Evolutionary conservation across 306 rosid species (phyloP), one percentile per base, ranked within the genome.

Genomic region (Pachyrhizus erosus): DNA sequence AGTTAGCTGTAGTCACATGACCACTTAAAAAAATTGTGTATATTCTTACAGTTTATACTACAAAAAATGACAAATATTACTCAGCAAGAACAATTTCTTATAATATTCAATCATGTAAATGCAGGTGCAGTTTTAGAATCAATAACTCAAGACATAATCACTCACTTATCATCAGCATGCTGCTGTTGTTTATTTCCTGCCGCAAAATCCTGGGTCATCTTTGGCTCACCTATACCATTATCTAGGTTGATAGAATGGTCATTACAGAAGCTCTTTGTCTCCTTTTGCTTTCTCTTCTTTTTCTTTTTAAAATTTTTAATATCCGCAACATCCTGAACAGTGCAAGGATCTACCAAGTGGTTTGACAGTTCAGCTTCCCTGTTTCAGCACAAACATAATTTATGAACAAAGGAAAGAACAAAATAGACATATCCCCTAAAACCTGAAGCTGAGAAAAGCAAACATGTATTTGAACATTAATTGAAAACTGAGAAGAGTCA

Each of bases 121-220:
- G 33, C 64, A 46, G 23, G 24, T 3, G 64, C 31, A 55, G 2
- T 18, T 52, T 42, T 29, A 67, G 40, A 65, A 57, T 70, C 54
- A 46, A 73, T 33, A 82, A 78, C 55, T 60, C 78, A 75, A 62
- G 48, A 40, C 68, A 76, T 23, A 62, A 77, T 40, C 45, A 84
- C 87, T 84, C 82, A 87, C 90, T 49, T 77, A 33, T 77, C 82
- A 84, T 84, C 70, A 45, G 69, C 67, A 54, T 72, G 84, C 18
- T 72, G 66, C 72, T 39, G 26, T 51, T 76, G 85, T 70, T 64
- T 82, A 71, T 80, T 80, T 76, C 51, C 66, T 27, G 34, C 18
- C 20, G 26, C 71, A 76, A 83, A 64, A 76, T 65, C 85, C 74
- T 70, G 78, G 42, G 67, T 65, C 17, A 39, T 70, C 52, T 81